These are phyloP conservation scores for Henckelia pumila DNA, from an alignment of 257 asterid species.

Conservation along the genomic window DNA sequence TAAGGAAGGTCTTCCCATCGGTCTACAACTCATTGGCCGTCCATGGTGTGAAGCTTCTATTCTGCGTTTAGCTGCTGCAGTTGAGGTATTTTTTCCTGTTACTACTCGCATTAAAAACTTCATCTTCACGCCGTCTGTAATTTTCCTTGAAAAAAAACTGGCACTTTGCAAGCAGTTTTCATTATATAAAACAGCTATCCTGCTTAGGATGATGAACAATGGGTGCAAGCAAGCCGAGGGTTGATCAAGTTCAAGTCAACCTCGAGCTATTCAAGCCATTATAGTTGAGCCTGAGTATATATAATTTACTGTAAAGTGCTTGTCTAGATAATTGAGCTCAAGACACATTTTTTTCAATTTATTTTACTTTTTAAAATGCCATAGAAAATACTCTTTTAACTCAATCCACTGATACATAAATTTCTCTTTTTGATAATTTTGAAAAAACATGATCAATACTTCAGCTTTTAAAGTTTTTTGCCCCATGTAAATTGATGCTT, in stretches of 20 bases:
- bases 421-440: too few species aligned
- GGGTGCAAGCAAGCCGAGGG: neutral
- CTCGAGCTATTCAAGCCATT: neutral
- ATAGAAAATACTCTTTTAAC: neutral
- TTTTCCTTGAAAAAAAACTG: neutral
- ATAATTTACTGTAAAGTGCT: too few species aligned
- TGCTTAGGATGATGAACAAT: neutral
- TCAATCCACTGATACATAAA: neutral
- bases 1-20: constrained; percentile 93
- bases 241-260: neutral
- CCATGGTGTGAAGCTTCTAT: constrained; percentile 97
- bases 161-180: neutral
- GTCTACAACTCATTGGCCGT: constrained; percentile 86
- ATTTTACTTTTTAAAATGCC: too few species aligned
- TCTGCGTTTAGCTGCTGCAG: constrained; percentile 79
- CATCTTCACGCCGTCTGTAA: neutral
- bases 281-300: neutral
- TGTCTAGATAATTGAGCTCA: neutral
- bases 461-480: neutral
- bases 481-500: neutral
- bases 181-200: neutral
- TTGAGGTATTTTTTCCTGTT: constrained; percentile 53
- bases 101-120: constrained; percentile 1
- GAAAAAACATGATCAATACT: neutral
- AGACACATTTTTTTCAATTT: too few species aligned